A percentile compares a stretch with the other conserved stretches of the same genome.
Conservation (phyloP, 305 asterid genomes). For the Salvia sclarea region DNA sequence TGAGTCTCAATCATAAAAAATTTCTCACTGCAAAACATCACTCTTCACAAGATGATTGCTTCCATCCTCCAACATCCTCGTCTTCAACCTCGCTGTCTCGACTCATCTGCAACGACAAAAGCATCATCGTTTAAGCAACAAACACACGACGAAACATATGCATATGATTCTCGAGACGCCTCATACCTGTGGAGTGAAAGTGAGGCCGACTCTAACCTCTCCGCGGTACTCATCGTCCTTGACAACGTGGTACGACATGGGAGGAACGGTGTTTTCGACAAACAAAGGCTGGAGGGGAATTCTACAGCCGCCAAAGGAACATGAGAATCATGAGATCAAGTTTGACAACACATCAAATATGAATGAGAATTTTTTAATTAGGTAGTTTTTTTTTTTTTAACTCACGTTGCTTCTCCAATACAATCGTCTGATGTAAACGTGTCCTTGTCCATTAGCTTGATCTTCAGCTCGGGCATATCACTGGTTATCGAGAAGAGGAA, state of each 20-base stretch:
- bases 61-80: conserved; percentile 64
- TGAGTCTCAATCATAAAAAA: background rate
- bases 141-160: background rate
- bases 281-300: conserved; percentile 59
- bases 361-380: background rate
- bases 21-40: conserved; percentile 8
- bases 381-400: background rate
- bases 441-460: conserved; percentile 79
- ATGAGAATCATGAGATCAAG: background rate
- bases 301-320: conserved; percentile 34
- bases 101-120: conserved; percentile 45
- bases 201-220: conserved; percentile 74
- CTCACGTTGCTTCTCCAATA: conserved; percentile 86
- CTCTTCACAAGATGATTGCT: conserved; percentile 49
- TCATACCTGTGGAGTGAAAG: conserved; percentile 57
- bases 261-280: conserved; percentile 51
- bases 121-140: background rate
- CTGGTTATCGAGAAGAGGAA: conserved; percentile 63
- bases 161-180: background rate
- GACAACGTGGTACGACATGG: conserved; percentile 59
- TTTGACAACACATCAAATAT: background rate
- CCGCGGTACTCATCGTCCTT: conserved; percentile 66
- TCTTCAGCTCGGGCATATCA: conserved; percentile 51
- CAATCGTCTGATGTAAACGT: conserved; percentile 59
- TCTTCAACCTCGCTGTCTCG: conserved; percentile 33